Conservation (phyloP, 2,329 filamentous ascomycete species). For the Pseudocercospora macadamiae region DNA sequence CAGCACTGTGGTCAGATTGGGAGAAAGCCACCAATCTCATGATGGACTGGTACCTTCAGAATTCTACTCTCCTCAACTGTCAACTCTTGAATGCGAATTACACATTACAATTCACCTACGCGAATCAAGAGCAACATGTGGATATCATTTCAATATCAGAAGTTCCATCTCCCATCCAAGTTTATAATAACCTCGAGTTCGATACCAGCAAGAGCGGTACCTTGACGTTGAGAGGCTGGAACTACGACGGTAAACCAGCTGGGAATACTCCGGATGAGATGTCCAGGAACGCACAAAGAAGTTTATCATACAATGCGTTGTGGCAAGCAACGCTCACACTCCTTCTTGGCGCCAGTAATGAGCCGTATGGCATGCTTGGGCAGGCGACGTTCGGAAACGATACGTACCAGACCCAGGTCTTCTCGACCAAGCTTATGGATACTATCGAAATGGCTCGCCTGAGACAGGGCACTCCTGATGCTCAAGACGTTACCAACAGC, state of each 20-base stretch:
- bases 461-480: not conserved
- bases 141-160: constrained; percentile 1
- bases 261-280: not conserved
- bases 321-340: constrained; percentile 5
- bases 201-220: not conserved
- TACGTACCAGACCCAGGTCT: not conserved
- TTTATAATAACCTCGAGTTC: not conserved
- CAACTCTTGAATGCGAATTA: constrained; percentile 5
- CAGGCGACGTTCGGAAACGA: not conserved
- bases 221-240: not conserved
- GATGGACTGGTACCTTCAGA: constrained; percentile 17
- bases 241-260: not conserved
- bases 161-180: not conserved
- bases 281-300: not conserved
- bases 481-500: not conserved
- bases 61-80: constrained; percentile 13
- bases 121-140: constrained; percentile 13
- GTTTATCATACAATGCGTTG: constrained; percentile 7
- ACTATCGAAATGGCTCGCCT: not conserved
- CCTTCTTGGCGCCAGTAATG: constrained; percentile 10
- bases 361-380: not conserved
- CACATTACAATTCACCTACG: constrained; percentile 11
- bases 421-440: constrained; percentile 6
- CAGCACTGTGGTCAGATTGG: not conserved
- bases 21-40: not conserved